Conservation (phyloP, 805 yeast species). For the Candida hungchunana region DNA sequence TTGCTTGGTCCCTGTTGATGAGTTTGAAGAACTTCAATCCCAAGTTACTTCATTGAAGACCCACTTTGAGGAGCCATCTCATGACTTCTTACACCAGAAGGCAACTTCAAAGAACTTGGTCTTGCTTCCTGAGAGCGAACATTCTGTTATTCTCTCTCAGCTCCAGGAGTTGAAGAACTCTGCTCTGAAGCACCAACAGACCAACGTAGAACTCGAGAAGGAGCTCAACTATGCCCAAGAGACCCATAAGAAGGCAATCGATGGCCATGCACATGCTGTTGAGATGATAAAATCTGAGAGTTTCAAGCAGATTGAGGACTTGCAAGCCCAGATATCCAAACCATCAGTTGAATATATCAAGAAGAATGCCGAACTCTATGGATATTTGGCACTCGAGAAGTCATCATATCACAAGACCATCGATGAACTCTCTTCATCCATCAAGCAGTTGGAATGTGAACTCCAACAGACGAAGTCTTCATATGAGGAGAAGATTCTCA, state of each 20-base stretch:
- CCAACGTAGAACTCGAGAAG: neutral
- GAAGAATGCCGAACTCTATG: slow-evolving; percentile 25
- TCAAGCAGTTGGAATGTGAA: no score
- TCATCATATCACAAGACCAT: no score
- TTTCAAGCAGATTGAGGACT: slow-evolving; percentile 4
- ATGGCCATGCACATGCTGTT: neutral
- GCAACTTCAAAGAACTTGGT: slow-evolving; percentile 15
- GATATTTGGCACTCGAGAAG: slow-evolving; percentile 18
- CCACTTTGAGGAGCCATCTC: slow-evolving; percentile 15
- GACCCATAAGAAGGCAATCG: slow-evolving; percentile 1
- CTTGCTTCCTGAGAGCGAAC: slow-evolving; percentile 11
- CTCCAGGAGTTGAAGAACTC: neutral
- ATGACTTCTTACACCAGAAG: slow-evolving; percentile 13
- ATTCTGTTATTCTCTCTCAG: neutral
- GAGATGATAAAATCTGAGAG: neutral
- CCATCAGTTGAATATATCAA: no score
- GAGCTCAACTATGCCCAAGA: slow-evolving; percentile 1
- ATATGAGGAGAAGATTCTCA: no score
- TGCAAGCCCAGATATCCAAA: slow-evolving; percentile 11
- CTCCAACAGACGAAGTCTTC: no score
- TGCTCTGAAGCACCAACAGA: neutral
- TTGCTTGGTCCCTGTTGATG: slow-evolving; percentile 17
- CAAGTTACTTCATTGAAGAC: slow-evolving; percentile 8
- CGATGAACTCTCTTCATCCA: no score
- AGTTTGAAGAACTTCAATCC: slow-evolving; percentile 8